phyloP scores from a whole-genome alignment of 2,329 filamentous ascomycete genomes.

The Colletotrichum sp. region DNA sequence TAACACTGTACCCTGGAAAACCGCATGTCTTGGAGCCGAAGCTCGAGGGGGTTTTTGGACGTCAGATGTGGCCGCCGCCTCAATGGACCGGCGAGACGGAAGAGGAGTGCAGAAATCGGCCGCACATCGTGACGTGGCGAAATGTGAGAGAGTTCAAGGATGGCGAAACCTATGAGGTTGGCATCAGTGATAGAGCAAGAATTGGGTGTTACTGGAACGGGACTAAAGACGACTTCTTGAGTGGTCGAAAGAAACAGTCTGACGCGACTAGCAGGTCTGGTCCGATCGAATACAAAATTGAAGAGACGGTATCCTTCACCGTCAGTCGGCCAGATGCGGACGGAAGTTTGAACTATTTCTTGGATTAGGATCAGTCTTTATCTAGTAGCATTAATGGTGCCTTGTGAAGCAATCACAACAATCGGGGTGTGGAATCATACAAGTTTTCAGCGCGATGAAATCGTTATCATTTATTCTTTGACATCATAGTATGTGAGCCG shows the following conservation, averaged over 20 bases:
- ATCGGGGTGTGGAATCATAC: rapidly evolving
- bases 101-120: neutral
- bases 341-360: neutral
- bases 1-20: neutral
- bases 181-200: neutral
- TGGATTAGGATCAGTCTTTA: neutral
- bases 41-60: neutral
- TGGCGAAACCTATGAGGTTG: neutral
- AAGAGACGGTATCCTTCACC: neutral
- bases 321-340: neutral
- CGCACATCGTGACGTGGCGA: neutral
- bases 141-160: neutral
- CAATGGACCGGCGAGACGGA: neutral
- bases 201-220: neutral
- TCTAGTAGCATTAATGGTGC: neutral
- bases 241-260: neutral
- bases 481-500: neutral
- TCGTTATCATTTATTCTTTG: neutral
- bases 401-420: rapidly evolving
- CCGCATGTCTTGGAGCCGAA: neutral
- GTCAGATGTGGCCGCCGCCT: neutral
- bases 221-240: neutral
- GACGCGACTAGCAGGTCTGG: neutral
- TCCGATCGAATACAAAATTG: neutral
- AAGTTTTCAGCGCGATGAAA: neutral